phyloP scores from a whole-genome alignment of 495 filamentous ascomycete species.

The Clavariopsis aquatica region DNA sequence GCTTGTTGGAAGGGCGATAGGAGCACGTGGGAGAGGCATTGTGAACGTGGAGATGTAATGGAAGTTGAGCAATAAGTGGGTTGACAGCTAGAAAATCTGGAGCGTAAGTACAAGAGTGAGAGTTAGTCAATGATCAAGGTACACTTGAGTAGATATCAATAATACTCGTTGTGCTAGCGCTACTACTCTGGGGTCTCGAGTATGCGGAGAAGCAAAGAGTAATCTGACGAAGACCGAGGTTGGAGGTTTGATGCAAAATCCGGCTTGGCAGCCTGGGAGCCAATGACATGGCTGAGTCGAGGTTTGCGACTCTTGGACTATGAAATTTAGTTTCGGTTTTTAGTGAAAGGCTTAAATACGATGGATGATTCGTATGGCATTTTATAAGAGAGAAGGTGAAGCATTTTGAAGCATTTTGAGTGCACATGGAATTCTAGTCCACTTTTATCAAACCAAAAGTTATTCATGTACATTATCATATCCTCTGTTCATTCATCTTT shows the following conservation, averaged over 20 bases:
- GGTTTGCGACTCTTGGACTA: background rate
- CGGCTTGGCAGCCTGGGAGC: conserved; percentile 13
- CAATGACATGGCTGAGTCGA: conserved; percentile 4
- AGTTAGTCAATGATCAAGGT: background rate
- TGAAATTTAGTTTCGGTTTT: too few species aligned
- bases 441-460: too few species aligned
- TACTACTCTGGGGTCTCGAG: background rate
- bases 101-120: background rate
- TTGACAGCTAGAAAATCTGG: background rate
- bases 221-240: conserved; percentile 18
- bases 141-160: conserved; percentile 1
- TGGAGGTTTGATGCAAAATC: conserved; percentile 2
- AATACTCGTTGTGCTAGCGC: background rate
- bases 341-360: too few species aligned
- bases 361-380: too few species aligned
- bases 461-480: too few species aligned
- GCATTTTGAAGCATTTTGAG: too few species aligned
- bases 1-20: conserved; percentile 39
- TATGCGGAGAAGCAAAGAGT: conserved; percentile 20
- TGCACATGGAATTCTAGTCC: too few species aligned
- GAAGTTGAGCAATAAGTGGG: background rate
- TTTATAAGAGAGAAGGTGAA: too few species aligned
- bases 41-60: background rate
- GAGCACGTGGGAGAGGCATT: conserved; percentile 18
- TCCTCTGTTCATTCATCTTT: too few species aligned